phyloP scores from a whole-genome alignment of 2,329 filamentous ascomycete species.

The Penicillium crustosum region DNA sequence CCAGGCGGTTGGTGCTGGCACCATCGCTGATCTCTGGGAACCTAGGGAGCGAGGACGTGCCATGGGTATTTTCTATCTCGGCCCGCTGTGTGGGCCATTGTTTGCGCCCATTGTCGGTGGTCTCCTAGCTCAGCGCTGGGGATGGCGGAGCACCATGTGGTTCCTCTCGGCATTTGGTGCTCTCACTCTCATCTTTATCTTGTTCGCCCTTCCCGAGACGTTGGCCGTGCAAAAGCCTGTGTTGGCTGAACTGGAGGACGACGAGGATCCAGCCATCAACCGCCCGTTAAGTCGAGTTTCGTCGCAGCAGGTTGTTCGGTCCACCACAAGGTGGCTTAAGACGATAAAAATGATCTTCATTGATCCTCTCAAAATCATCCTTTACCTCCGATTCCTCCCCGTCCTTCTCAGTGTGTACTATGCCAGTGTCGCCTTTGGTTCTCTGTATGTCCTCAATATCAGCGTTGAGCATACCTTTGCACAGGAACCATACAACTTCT shows the following conservation, averaged over 20 bases:
- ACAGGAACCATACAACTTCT: constrained; percentile 65
- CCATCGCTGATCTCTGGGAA: constrained; percentile 80
- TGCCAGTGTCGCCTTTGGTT: constrained; percentile 71
- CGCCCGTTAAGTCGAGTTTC: constrained; percentile 53
- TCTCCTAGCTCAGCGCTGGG: constrained; percentile 64
- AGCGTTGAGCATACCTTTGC: constrained; percentile 71
- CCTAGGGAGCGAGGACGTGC: constrained; percentile 68
- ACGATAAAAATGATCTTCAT: constrained; percentile 63
- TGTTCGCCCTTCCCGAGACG: constrained; percentile 49
- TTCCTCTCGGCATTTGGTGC: constrained; percentile 71
- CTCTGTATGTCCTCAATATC: constrained; percentile 76
- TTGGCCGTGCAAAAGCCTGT: constrained; percentile 33
- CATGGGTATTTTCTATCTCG: constrained; percentile 83
- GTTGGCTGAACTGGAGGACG: constrained; percentile 29
- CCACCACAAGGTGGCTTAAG: constrained; percentile 55
- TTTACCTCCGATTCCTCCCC: constrained; percentile 71
- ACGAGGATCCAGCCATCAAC: constrained; percentile 23
- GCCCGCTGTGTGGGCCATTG: constrained; percentile 72
- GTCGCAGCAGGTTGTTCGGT: constrained; percentile 61
- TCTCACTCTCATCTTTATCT: constrained; percentile 41
- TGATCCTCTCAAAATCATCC: constrained; percentile 69
- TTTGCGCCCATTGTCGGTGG: constrained; percentile 76
- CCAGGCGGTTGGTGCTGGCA: constrained; percentile 79
- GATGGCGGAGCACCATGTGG: constrained; percentile 78
- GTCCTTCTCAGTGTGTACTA: constrained; percentile 73